Evolutionary conservation across 2,329 filamentous ascomycete genomes (phyloP).

Genomic region (Cyphellophora europaea): DNA sequence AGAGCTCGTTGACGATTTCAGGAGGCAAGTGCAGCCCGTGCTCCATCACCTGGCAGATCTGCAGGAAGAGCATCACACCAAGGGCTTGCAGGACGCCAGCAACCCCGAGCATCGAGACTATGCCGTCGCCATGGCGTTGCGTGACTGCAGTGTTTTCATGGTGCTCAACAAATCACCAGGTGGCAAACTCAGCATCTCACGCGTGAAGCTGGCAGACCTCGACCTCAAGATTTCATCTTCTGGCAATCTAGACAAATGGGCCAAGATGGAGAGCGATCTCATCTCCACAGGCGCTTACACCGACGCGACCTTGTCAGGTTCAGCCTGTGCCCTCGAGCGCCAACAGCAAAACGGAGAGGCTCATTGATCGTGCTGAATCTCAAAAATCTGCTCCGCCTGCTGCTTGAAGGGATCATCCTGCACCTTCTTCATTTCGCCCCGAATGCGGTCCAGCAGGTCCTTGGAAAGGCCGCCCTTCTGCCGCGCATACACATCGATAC

Average conservation of each 20-base stretch:
- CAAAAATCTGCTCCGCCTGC: conserved; percentile 42
- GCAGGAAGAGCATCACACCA: conserved; percentile 15
- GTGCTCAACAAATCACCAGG: conserved; percentile 32
- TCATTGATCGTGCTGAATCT: conserved; percentile 28
- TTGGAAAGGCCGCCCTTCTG: conserved; percentile 50
- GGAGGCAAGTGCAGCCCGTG: conserved; percentile 27
- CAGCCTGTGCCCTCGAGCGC: conserved; percentile 11
- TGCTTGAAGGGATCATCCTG: conserved; percentile 43
- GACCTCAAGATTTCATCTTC: conserved; percentile 61
- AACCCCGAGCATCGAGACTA: conserved; percentile 34
- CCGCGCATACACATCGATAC: conserved; percentile 68
- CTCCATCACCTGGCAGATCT: conserved; percentile 21
- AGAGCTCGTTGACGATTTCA: conserved; percentile 19
- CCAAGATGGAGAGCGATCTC: conserved; percentile 50
- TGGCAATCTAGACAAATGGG: conserved; percentile 62
- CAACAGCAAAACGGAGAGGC: background rate
- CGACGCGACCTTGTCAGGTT: conserved; percentile 24
- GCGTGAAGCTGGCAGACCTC: conserved; percentile 59
- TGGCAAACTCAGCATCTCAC: conserved; percentile 21
- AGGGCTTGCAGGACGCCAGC: conserved; percentile 20
- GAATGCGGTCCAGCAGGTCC: conserved; percentile 48
- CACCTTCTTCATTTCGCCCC: conserved; percentile 43
- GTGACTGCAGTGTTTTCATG: conserved; percentile 65
- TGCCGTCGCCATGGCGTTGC: conserved; percentile 66
- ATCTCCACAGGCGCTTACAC: conserved; percentile 46